phyloP scores from a whole-genome alignment of 768 basidiomycete species.

The Butyriboletus loyo region DNA sequence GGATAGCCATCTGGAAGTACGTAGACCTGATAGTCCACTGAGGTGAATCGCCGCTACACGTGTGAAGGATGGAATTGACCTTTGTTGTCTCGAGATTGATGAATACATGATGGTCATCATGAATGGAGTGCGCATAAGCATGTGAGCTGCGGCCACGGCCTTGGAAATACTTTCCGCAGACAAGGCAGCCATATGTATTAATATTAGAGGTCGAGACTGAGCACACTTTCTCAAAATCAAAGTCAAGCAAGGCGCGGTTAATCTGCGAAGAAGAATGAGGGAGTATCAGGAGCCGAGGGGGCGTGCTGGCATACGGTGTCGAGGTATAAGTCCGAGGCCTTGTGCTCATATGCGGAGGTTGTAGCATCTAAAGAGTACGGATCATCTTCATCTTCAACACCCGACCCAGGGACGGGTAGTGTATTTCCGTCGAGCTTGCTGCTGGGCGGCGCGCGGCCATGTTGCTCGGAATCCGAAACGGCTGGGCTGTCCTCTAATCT shows the following conservation, averaged over 20 bases:
- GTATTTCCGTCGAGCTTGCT: conserved; percentile 30
- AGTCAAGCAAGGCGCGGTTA: conserved; percentile 86
- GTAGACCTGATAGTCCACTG: conserved; percentile 67
- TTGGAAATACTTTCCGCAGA: conserved; percentile 98
- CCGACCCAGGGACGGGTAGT: conserved; percentile 16
- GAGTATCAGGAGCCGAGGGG: conserved; percentile 8
- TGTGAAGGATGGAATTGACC: conserved; percentile 36
- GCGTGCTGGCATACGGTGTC: conserved; percentile 69
- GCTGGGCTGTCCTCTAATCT: conserved; percentile 20
- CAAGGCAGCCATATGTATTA: conserved; percentile 96
- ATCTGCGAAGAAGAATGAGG: conserved; percentile 53
- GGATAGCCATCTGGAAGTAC: conserved; percentile 96
- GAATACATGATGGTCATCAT: conserved; percentile 98
- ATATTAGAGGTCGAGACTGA: conserved; percentile 95
- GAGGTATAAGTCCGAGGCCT: conserved; percentile 85
- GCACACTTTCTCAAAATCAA: conserved; percentile 99
- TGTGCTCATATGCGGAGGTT: conserved; percentile 26
- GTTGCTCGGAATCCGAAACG: conserved; percentile 24
- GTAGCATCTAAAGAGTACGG: conserved; percentile 26
- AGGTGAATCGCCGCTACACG: conserved; percentile 17
- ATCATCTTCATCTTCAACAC: conserved; percentile 26
- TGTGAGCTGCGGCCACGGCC: conserved; percentile 91
- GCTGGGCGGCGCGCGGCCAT: conserved; percentile 20
- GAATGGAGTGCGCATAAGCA: conserved; percentile 95
- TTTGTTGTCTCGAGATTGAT: conserved; percentile 93